phyloP scores from a whole-genome alignment of 2,329 filamentous ascomycete genomes.

The Raffaelea deltoideospora region DNA sequence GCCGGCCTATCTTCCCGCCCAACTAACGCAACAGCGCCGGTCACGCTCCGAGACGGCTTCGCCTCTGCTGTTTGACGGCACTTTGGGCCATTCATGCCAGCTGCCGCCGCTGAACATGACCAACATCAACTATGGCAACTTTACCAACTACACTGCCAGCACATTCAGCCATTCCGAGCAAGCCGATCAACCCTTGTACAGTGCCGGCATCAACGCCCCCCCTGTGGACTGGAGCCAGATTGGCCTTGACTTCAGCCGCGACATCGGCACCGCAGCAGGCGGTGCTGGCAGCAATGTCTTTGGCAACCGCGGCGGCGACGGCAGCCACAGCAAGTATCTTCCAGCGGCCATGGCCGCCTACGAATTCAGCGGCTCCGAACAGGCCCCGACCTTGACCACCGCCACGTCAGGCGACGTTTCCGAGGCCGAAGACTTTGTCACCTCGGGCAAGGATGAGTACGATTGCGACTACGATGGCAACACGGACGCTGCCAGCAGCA shows the following conservation, averaged over 20 bases:
- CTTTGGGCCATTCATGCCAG: slow-evolving; percentile 18
- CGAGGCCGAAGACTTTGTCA: slow-evolving; percentile 44
- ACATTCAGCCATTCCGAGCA: slow-evolving; percentile 37
- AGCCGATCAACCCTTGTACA: slow-evolving; percentile 44
- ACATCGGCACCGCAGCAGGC: slow-evolving; percentile 24
- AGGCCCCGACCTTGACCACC: slow-evolving; percentile 37
- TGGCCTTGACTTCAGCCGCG: slow-evolving; percentile 27
- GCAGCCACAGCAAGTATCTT: slow-evolving; percentile 7
- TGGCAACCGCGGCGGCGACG: slow-evolving; percentile 28
- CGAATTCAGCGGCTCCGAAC: slow-evolving; percentile 39
- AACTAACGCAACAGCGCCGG: slow-evolving; percentile 26
- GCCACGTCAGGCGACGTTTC: slow-evolving; percentile 53
- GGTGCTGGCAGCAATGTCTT: too few relatives aligned
- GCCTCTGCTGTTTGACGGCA: slow-evolving; percentile 34
- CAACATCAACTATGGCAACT: slow-evolving; percentile 34
- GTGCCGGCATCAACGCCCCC: slow-evolving; percentile 42
- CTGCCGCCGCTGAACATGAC: not conserved
- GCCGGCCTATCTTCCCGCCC: slow-evolving; percentile 1
- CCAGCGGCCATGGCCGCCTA: slow-evolving; percentile 35
- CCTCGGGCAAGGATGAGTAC: slow-evolving; percentile 23
- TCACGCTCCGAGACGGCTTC: slow-evolving; percentile 49
- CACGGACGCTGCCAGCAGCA: slow-evolving; percentile 16
- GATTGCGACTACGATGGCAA: slow-evolving; percentile 19
- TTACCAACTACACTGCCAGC: slow-evolving; percentile 33
- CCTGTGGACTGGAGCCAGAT: slow-evolving; percentile 39